These are phyloP conservation scores for Strigomonas culicis DNA, from an alignment of 208 protist species.

Conservation along the genomic window DNA sequence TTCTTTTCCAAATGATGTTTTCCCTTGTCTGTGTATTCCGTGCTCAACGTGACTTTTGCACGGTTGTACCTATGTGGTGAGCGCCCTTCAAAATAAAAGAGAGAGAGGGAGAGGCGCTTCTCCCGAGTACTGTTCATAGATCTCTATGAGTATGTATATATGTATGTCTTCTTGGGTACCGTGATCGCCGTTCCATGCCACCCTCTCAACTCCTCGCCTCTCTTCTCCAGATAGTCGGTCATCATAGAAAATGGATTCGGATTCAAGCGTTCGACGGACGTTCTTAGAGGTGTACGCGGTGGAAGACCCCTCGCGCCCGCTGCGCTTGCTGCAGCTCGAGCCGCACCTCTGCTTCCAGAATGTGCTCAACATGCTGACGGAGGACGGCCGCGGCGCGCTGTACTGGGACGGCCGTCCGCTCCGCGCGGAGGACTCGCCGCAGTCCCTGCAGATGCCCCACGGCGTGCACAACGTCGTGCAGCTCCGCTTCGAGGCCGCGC, in stretches of 20 bases:
- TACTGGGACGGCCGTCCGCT: conserved; percentile 31
- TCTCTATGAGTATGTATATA: no score
- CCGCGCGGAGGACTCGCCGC: conserved; percentile 22
- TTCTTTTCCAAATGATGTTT: not conserved
- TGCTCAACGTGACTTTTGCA: no score
- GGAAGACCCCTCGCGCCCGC: conserved; percentile 14
- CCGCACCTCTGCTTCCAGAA: conserved; percentile 39
- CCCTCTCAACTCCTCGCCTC: no score
- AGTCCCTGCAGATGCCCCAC: conserved; percentile 27
- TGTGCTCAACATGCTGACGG: conserved; percentile 26
- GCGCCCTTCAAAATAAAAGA: no score
- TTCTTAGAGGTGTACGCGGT: conserved; percentile 30
- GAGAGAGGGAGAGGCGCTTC: no score
- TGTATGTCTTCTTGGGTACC: no score
- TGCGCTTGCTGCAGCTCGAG: conserved; percentile 48
- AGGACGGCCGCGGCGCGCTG: conserved; percentile 19
- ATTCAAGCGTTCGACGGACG: conserved; percentile 18
- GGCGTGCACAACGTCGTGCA: conserved; percentile 30
- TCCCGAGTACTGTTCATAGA: no score
- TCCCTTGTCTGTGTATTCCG: not conserved
- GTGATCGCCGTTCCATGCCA: no score
- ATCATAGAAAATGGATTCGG: conserved; percentile 1
- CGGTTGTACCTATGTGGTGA: no score
- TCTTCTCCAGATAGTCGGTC: no score
- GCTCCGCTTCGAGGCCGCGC: conserved; percentile 18